Percentiles rank a stretch among this genome's conserved stretches.
Conservation (phyloP, 2,329 filamentous ascomycete genomes). For the Diaporthe sp. region DNA sequence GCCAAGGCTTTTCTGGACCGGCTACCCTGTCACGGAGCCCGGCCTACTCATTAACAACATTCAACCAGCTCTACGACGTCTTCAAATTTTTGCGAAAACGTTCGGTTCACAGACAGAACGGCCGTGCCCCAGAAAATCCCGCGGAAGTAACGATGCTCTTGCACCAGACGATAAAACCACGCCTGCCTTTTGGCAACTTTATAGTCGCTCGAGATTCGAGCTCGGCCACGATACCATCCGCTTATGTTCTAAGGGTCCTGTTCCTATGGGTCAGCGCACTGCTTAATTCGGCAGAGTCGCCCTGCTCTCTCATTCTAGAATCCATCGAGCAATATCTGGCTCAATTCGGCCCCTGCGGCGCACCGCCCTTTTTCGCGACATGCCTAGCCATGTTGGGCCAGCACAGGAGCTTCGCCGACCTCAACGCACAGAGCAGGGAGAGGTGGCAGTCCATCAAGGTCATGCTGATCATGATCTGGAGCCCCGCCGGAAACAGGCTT, state of each 20-base stretch:
- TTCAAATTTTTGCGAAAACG: constrained; percentile 50
- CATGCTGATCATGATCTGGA: constrained; percentile 36
- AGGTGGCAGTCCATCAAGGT: constrained; percentile 33
- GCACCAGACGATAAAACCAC: constrained; percentile 41
- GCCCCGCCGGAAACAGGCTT: constrained; percentile 14
- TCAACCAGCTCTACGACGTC: constrained; percentile 57
- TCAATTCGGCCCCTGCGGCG: constrained; percentile 43
- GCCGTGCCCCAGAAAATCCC: constrained; percentile 22
- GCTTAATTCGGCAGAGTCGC: constrained; percentile 38
- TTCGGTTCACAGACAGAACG: constrained; percentile 32
- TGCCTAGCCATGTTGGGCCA: constrained; percentile 43
- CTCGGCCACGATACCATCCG: constrained; percentile 43
- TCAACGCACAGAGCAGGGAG: constrained; percentile 37
- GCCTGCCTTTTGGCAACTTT: constrained; percentile 44
- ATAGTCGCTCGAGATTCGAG: constrained; percentile 39
- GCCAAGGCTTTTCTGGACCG: constrained; percentile 41
- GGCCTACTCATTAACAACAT: constrained; percentile 54
- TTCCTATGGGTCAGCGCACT: constrained; percentile 46
- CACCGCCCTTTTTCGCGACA: constrained; percentile 44
- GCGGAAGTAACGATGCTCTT: constrained; percentile 37
- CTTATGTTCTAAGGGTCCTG: constrained; percentile 43
- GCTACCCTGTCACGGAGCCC: constrained; percentile 44
- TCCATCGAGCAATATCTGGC: constrained; percentile 43
- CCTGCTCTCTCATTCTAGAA: constrained; percentile 40
- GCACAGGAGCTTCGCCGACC: constrained; percentile 37